Base-by-base conservation (phyloP, 345 rosid species). In the Litchi chinensis region DNA sequence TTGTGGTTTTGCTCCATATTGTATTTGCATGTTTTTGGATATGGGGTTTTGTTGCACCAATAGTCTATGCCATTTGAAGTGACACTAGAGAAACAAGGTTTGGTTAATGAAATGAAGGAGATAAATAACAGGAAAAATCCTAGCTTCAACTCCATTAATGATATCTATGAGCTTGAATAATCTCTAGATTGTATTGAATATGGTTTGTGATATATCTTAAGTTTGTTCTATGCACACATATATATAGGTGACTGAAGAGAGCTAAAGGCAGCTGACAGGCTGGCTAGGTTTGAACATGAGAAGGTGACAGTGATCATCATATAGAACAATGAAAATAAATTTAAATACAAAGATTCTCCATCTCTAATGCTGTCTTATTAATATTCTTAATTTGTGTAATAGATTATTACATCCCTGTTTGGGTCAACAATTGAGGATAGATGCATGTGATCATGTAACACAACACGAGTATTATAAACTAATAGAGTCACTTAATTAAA, bases 41-140 rank as follows among this genome's bases (percentile, higher is more conserved):
- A 46, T 52, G 98, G 97, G 68, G 96, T 91, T 80, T 88, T 81
- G 84, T 78, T 68, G 83, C 98, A 94, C 96, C 95, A 93, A 78
- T 81, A 85, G 75, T 85, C 82, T 62, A 93, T 82, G 50, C 74
- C 77, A 46, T 68, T 10, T n/a, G 81, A 65, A 71, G 81, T 18
- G 13, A 56, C 40, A 8, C 48, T 54, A 0, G 85, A 81, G 1
- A 77, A 62, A n/a, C 80, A 28, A 44, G 84, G 77, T 0, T 81
- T 57, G 52, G 76, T 37, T 16, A 83, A 56, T 5, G 82, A 68
- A 54, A 75, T 37, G 5, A 79, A 73, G 40, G 60, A 78, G 9
- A 78, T 37, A 24, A 62, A 7, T 6, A 85, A 8, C 12, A 83
- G 2, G 50, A 68, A 40, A 0, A 67, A 62, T 32, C 48, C 24